These are phyloP conservation scores for Ceratonia siliqua DNA, from an alignment of 306 rosid genomes.

Conservation along the genomic window DNA sequence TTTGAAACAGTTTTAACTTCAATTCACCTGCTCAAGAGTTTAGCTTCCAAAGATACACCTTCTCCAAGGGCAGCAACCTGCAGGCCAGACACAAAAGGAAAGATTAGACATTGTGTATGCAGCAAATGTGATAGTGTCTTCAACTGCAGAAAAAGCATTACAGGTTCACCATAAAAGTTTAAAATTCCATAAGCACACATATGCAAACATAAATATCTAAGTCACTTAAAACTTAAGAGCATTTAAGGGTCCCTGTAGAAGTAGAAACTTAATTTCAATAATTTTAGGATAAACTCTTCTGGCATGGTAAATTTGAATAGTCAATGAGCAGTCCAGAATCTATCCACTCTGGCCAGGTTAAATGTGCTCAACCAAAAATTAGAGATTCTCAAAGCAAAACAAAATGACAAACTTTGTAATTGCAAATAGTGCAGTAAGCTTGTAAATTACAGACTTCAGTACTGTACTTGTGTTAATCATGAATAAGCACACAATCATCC, in stretches of 20 bases:
- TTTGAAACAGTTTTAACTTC: slow-evolving; percentile 33
- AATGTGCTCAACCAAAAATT: slow-evolving; percentile 12
- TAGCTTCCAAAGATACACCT: slow-evolving; percentile 97
- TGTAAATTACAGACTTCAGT: slow-evolving; percentile 8
- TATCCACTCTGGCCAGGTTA: slow-evolving; percentile 21
- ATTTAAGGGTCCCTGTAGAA: neutral
- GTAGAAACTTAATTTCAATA: neutral
- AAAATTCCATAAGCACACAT: neutral
- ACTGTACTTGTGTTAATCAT: slow-evolving; percentile 1
- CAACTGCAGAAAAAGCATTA: neutral
- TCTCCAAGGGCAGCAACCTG: slow-evolving; percentile 94
- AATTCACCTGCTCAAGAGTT: slow-evolving; percentile 92
- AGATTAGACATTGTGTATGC: slow-evolving; percentile 32
- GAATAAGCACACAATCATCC: slow-evolving; percentile 35
- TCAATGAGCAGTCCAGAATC: slow-evolving; percentile 9
- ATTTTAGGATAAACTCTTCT: slow-evolving; percentile 10
- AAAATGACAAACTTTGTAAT: neutral
- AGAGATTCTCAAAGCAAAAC: slow-evolving; percentile 18
- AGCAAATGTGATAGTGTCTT: neutral
- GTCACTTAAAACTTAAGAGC: slow-evolving; percentile 7
- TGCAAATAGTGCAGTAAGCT: slow-evolving; percentile 14
- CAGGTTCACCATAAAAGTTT: neutral
- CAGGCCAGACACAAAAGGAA: slow-evolving; percentile 30
- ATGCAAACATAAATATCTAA: slow-evolving; percentile 24
- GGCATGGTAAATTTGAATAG: neutral